Conservation (phyloP, 1,284 basidiomycete species). For the Irpex sp. region DNA sequence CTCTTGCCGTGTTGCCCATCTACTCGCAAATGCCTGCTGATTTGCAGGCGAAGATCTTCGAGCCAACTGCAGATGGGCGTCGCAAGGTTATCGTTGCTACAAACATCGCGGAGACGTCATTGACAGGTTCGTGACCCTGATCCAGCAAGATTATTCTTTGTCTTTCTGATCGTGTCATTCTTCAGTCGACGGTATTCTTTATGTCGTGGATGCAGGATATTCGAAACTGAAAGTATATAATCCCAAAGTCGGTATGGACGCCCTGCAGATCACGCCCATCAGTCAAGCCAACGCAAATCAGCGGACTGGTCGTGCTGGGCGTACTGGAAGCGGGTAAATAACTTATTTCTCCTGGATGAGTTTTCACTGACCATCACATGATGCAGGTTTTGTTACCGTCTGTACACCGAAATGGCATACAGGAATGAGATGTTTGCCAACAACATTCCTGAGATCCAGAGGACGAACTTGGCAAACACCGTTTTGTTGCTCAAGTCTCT, state of each 20-base stretch:
- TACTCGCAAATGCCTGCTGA: slow-evolving; percentile 99
- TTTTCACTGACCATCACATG: neutral
- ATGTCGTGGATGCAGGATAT: slow-evolving; percentile 94
- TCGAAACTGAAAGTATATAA: slow-evolving; percentile 99
- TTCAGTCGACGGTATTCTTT: slow-evolving; percentile 93
- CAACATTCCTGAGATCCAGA: slow-evolving; percentile 95
- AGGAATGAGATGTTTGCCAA: slow-evolving; percentile 97
- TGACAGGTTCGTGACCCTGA: slow-evolving; percentile 59
- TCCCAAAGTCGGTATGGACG: slow-evolving; percentile 98
- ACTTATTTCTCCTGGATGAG: neutral
- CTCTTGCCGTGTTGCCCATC: slow-evolving; percentile 88
- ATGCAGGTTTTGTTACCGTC: slow-evolving; percentile 85
- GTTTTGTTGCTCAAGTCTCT: slow-evolving; percentile 96
- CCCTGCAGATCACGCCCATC: slow-evolving; percentile 97
- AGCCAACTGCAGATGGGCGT: slow-evolving; percentile 89
- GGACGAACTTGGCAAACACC: slow-evolving; percentile 90
- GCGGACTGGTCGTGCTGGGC: slow-evolving; percentile 91
- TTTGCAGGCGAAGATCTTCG: slow-evolving; percentile 96
- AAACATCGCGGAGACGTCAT: slow-evolving; percentile 97
- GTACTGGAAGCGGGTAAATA: slow-evolving; percentile 87
- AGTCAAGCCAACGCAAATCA: slow-evolving; percentile 97
- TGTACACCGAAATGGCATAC: slow-evolving; percentile 97
- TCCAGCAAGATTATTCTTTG: slow-evolving; percentile 4
- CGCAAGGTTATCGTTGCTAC: slow-evolving; percentile 98
- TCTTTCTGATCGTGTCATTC: slow-evolving; percentile 10